A percentile compares a stretch with the other conserved stretches of the same genome.
Conservation (phyloP, 2,329 filamentous ascomycete genomes). For the Xylogone sp. region DNA sequence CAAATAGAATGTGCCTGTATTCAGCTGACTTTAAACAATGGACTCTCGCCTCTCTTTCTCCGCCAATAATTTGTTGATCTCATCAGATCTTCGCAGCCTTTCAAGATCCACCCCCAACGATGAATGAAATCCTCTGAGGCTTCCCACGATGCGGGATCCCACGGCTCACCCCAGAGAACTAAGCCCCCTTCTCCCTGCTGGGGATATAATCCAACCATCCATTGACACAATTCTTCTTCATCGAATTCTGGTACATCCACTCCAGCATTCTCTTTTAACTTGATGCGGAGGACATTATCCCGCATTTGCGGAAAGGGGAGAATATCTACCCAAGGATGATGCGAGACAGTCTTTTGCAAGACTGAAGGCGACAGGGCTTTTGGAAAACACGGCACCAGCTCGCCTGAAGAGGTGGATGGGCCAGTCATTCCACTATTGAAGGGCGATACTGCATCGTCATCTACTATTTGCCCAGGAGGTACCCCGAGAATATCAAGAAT, state of each 20-base stretch:
- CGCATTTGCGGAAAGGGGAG: slow-evolving; percentile 30
- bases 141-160: slow-evolving; percentile 32
- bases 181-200: slow-evolving; percentile 21
- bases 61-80: slow-evolving; percentile 32
- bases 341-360: slow-evolving; percentile 22
- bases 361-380: slow-evolving; percentile 20
- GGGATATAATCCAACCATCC: slow-evolving; percentile 12
- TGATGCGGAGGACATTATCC: slow-evolving; percentile 26
- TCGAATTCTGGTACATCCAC: slow-evolving; percentile 13
- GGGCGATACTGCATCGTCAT: slow-evolving; percentile 10
- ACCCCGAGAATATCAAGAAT: slow-evolving; percentile 11
- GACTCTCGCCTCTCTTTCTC: slow-evolving; percentile 27
- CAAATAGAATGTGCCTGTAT: no score
- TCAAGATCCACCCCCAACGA: slow-evolving; percentile 32
- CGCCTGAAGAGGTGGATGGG: background rate
- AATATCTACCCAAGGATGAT: slow-evolving; percentile 34
- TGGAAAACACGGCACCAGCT: slow-evolving; percentile 3
- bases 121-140: slow-evolving; percentile 30
- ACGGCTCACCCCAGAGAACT: slow-evolving; percentile 35
- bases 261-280: slow-evolving; percentile 30
- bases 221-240: slow-evolving; percentile 16
- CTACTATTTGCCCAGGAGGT: slow-evolving; percentile 6
- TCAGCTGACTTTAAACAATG: slow-evolving; percentile 2
- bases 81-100: slow-evolving; percentile 28
- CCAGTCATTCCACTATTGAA: slow-evolving; percentile 2